Conservation (phyloP, 208 protist genomes). For the Leishmania martiniquensis region DNA sequence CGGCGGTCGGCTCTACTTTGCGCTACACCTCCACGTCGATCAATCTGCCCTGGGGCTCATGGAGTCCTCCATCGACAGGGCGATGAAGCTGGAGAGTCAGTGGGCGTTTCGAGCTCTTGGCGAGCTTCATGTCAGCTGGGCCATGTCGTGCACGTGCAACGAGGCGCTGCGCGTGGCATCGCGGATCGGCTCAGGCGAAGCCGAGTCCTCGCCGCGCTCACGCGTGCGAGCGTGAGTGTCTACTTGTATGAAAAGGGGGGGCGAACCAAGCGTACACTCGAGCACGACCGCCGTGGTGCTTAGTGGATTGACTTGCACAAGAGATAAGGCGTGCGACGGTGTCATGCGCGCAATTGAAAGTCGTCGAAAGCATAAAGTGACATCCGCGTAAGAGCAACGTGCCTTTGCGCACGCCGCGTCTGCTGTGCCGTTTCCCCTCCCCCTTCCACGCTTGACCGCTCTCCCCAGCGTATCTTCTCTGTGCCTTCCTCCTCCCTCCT, state of each 20-base stretch:
- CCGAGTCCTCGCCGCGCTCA: background rate
- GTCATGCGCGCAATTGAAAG: too few species aligned
- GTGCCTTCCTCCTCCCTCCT: background rate
- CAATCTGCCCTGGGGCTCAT: constrained; percentile 5
- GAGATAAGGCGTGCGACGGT: too few species aligned
- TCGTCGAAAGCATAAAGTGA: background rate
- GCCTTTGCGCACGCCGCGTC: background rate
- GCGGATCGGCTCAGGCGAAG: constrained; percentile 13
- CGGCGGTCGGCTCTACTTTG: constrained; percentile 76
- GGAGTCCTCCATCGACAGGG: constrained; percentile 4
- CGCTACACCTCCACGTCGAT: constrained; percentile 47
- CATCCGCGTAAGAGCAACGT: background rate
- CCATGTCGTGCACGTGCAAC: constrained; percentile 65
- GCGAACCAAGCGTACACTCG: background rate
- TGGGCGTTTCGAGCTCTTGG: constrained; percentile 58
- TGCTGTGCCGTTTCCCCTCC: background rate
- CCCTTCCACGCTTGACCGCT: background rate
- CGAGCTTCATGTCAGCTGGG: constrained; percentile 56
- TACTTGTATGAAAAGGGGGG: background rate
- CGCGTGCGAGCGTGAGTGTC: background rate
- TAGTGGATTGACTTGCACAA: too few species aligned
- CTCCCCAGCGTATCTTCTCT: background rate
- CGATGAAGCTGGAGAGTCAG: constrained; percentile 28
- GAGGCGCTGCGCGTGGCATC: constrained; percentile 52
- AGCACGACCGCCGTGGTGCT: background rate